Percentiles rank a stretch among this genome's conserved stretches.
phyloP scores from a whole-genome alignment of 257 asterid genomes.

The Solanum peruvianum region DNA sequence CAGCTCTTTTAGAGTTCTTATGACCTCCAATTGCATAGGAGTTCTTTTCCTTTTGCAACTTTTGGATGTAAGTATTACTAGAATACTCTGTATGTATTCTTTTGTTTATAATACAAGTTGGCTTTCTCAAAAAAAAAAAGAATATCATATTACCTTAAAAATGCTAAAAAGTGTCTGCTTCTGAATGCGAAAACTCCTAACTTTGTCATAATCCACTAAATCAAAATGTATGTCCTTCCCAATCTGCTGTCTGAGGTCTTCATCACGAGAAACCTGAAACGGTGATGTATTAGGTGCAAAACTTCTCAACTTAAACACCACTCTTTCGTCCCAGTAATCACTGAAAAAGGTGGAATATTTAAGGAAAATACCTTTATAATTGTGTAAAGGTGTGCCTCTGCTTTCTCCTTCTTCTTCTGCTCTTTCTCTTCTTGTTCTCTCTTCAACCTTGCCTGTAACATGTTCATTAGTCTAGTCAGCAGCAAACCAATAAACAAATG shows the following conservation, averaged over 20 bases:
- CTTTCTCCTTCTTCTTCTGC: slow-evolving; percentile 86
- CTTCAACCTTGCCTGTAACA: slow-evolving; percentile 70
- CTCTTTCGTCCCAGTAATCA: not conserved
- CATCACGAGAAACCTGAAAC: slow-evolving; percentile 90
- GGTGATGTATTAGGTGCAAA: not conserved
- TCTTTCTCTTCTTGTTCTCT: slow-evolving; percentile 96
- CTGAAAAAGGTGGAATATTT: not conserved
- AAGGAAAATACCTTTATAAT: slow-evolving; percentile 59
- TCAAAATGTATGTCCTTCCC: slow-evolving; percentile 87
- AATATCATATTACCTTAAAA: slow-evolving; percentile 52
- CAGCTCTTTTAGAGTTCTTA: not conserved
- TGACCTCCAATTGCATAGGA: too few species aligned
- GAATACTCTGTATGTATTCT: too few species aligned
- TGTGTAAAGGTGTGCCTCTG: slow-evolving; percentile 90
- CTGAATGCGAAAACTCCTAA: slow-evolving; percentile 79
- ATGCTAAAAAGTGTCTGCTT: slow-evolving; percentile 62
- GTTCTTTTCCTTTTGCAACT: too few species aligned
- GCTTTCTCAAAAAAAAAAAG: not conserved
- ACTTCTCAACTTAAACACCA: not conserved
- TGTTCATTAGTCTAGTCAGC: not conserved
- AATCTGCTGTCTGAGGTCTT: slow-evolving; percentile 78
- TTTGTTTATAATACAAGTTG: too few species aligned
- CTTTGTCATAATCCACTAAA: slow-evolving; percentile 96
- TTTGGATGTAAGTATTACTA: too few species aligned
- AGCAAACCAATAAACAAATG: not conserved